Conservation (phyloP, 2,329 filamentous ascomycete species). For the Cladobotryum mycophilum region DNA sequence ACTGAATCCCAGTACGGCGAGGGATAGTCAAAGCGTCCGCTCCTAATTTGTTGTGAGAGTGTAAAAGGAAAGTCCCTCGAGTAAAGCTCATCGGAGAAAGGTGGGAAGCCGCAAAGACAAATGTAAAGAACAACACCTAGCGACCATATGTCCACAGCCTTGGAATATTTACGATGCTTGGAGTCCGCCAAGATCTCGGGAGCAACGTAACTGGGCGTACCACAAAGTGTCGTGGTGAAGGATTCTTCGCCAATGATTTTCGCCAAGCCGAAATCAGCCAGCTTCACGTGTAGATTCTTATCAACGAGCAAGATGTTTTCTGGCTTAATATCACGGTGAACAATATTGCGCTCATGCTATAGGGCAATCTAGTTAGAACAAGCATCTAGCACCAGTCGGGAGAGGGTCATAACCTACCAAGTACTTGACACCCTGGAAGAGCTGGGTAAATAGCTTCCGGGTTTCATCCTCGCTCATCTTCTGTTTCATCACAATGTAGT, state of each 20-base stretch:
- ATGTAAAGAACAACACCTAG: slow-evolving; percentile 97
- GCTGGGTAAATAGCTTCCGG: slow-evolving; percentile 79
- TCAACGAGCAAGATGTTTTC: slow-evolving; percentile 91
- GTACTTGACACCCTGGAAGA: slow-evolving; percentile 94
- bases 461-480: slow-evolving; percentile 81
- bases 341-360: slow-evolving; percentile 93
- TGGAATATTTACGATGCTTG: slow-evolving; percentile 80
- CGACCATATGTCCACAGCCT: slow-evolving; percentile 94
- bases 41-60: slow-evolving; percentile 82
- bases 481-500: slow-evolving; percentile 84
- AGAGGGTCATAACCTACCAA: slow-evolving; percentile 55
- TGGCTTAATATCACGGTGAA: slow-evolving; percentile 95
- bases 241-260: slow-evolving; percentile 99
- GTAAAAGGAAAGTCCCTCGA: slow-evolving; percentile 76
- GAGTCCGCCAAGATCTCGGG: slow-evolving; percentile 87
- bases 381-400: not conserved
- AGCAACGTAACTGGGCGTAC: slow-evolving; percentile 95
- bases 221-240: slow-evolving; percentile 92
- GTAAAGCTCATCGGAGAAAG: slow-evolving; percentile 91
- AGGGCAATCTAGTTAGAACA: not conserved
- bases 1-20: slow-evolving; percentile 76
- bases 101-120: slow-evolving; percentile 91
- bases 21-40: slow-evolving; percentile 86
- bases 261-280: slow-evolving; percentile 93
- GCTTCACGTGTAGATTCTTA: slow-evolving; percentile 77